Conservation (phyloP, 805 yeast genomes). For the Kodamaea fukazawae region DNA sequence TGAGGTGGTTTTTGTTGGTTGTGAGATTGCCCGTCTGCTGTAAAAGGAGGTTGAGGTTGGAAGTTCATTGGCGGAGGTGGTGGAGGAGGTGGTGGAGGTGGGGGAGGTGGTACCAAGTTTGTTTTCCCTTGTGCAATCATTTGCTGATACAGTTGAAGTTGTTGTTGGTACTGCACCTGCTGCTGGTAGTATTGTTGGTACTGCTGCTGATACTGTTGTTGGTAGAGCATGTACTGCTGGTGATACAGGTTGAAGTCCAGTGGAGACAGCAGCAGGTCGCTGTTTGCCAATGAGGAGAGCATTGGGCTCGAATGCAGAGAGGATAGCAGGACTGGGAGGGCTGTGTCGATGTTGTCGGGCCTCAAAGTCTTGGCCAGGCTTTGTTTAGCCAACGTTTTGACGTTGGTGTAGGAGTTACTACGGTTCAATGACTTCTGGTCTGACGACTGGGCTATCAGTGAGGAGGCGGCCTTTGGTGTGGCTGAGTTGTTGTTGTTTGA, state of each 20-base stretch:
- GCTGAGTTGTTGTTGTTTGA: background rate
- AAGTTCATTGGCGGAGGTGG: slow-evolving; percentile 1
- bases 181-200: slow-evolving; percentile 7
- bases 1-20: background rate
- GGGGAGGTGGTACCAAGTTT: slow-evolving; percentile 1
- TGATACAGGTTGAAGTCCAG: background rate
- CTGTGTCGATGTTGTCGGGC: slow-evolving; percentile 11
- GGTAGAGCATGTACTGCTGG: slow-evolving; percentile 3
- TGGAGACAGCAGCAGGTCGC: background rate
- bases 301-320: slow-evolving; percentile 2
- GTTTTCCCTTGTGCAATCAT: background rate
- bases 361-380: slow-evolving; percentile 22
- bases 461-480: too few relatives aligned
- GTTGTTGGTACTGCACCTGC: slow-evolving; percentile 3
- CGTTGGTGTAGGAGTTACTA: slow-evolving; percentile 16
- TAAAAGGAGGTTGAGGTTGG: background rate
- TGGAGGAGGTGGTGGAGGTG: slow-evolving; percentile 7
- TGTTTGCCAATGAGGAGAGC: slow-evolving; percentile 1
- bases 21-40: background rate
- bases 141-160: slow-evolving; percentile 1
- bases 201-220: slow-evolving; percentile 5
- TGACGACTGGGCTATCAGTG: background rate
- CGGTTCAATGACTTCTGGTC: background rate
- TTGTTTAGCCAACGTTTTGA: slow-evolving; percentile 17
- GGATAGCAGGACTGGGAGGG: background rate